Conservation (phyloP, 345 rosid genomes). For the Corchorus capsularis region DNA sequence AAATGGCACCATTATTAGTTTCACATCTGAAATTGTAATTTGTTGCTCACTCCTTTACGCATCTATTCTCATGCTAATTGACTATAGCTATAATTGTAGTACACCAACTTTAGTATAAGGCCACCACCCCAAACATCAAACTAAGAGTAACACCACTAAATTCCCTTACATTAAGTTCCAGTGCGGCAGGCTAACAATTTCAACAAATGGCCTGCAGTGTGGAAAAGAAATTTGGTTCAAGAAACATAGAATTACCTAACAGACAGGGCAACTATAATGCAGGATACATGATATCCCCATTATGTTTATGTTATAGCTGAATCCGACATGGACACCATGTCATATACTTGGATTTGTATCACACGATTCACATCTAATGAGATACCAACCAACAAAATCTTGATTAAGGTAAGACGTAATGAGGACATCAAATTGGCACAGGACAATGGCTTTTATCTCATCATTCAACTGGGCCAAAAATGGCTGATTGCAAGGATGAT, state of each 20-base stretch:
- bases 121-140: background rate
- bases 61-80: background rate
- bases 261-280: background rate
- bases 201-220: background rate
- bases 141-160: background rate
- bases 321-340: background rate
- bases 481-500: background rate
- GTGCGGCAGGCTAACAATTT: background rate
- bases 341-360: background rate
- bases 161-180: background rate
- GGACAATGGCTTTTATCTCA: background rate
- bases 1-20: background rate
- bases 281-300: background rate
- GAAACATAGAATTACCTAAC: background rate
- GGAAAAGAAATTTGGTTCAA: background rate
- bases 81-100: background rate
- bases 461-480: background rate
- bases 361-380: background rate
- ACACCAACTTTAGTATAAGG: background rate
- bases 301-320: background rate
- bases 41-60: background rate
- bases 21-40: background rate
- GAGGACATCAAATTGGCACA: background rate
- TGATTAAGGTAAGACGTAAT: background rate
- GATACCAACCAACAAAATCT: background rate